These are phyloP conservation scores for Piper betle DNA, from an alignment of 164 flowering plant species.

Conservation along the genomic window DNA sequence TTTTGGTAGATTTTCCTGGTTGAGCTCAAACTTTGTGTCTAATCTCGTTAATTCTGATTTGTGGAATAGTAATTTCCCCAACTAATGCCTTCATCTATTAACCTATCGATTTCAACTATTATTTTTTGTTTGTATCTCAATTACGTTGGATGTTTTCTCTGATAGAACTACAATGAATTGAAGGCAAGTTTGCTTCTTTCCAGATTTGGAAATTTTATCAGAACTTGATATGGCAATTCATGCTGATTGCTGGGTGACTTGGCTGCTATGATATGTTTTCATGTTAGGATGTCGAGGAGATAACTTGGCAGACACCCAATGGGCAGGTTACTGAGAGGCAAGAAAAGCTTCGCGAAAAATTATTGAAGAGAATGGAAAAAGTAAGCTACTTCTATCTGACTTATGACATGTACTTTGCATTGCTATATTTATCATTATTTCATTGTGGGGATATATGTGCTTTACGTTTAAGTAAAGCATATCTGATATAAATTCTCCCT, in stretches of 20 bases:
- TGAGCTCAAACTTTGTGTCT: no score
- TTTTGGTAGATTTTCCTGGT: no score
- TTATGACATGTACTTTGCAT: background rate
- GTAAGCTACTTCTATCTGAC: conserved; percentile 18
- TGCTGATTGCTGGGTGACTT: background rate
- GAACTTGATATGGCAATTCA: background rate
- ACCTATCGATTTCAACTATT: no score
- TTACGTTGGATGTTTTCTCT: no score
- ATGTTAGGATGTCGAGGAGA: conserved; percentile 64
- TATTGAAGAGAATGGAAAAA: conserved; percentile 81
- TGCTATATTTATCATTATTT: background rate
- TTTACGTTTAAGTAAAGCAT: background rate
- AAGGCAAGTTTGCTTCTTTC: no score
- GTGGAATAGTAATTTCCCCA: no score
- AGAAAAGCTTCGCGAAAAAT: conserved; percentile 87
- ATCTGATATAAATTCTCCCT: no score
- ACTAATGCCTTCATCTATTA: no score
- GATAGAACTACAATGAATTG: no score
- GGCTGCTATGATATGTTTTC: conserved; percentile 1
- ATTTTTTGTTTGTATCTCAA: no score
- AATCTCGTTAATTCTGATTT: no score
- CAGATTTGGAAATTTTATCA: no score
- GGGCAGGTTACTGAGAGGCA: conserved; percentile 97
- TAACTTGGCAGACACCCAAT: conserved; percentile 93
- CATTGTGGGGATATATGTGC: background rate